Evolutionary conservation across 1,284 basidiomycete species (phyloP).

Genomic region (Tausonia pullulans): DNA sequence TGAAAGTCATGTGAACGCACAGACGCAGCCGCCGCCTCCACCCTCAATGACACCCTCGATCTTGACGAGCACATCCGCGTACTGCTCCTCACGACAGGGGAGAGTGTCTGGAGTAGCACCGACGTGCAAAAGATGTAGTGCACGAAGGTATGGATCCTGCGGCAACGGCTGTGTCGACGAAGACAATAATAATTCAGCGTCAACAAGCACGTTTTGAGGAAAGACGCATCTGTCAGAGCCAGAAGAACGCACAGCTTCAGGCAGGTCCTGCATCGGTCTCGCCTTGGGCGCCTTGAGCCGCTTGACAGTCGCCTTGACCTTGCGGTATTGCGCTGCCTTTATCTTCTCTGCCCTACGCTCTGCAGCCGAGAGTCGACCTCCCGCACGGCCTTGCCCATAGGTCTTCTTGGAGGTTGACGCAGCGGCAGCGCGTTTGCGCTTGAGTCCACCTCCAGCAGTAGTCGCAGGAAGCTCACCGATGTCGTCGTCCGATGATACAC

Average conservation of each 20-base stretch:
- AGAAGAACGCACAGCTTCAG: conserved; percentile 17
- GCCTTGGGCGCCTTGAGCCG: conserved; percentile 13
- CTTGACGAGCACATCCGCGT: conserved; percentile 58
- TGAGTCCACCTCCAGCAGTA: too few relatives aligned
- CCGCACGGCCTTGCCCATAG: too few relatives aligned
- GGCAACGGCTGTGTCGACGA: conserved; percentile 39
- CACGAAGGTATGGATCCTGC: conserved; percentile 65
- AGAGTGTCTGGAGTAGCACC: conserved; percentile 81
- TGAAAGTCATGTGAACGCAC: conserved; percentile 44
- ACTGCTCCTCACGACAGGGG: conserved; percentile 85
- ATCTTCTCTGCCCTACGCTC: not conserved
- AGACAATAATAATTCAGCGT: not conserved
- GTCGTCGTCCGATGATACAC: too few relatives aligned
- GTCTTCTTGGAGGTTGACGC: not conserved
- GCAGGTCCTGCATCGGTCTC: conserved; percentile 25
- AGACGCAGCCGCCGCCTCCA: conserved; percentile 88
- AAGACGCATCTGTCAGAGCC: not conserved
- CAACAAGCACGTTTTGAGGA: not conserved
- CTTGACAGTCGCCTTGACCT: conserved; percentile 15
- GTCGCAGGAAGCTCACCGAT: too few relatives aligned
- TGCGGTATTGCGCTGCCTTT: conserved; percentile 7
- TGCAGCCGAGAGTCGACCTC: not conserved
- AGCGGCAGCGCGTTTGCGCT: too few relatives aligned
- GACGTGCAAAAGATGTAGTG: conserved; percentile 84
- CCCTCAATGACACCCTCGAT: conserved; percentile 82